Conservation (phyloP, 2,329 filamentous ascomycete genomes). For the Colletotrichum sp. region DNA sequence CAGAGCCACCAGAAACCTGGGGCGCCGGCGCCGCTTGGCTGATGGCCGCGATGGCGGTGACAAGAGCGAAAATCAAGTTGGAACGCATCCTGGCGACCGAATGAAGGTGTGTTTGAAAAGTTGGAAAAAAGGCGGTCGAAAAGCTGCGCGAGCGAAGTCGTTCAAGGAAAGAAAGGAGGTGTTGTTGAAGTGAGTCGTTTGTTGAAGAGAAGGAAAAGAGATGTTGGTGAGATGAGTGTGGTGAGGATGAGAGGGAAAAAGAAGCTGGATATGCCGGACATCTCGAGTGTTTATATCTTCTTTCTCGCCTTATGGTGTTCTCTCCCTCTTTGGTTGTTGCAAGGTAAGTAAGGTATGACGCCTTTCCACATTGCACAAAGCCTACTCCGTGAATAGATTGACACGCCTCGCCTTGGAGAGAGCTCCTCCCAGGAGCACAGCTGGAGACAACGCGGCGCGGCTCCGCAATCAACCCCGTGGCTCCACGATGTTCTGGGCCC, state of each 20-base stretch:
- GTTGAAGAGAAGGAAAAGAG: slow-evolving; percentile 6
- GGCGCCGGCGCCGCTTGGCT: slow-evolving; percentile 15
- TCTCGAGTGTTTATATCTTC: slow-evolving; percentile 4
- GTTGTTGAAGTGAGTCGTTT: not conserved
- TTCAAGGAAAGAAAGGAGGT: not conserved
- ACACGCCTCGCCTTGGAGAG: not conserved
- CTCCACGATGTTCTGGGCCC: not conserved
- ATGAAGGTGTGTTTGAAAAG: not conserved
- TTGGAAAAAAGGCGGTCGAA: not conserved
- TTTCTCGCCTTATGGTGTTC: not conserved
- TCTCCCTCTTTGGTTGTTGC: not conserved
- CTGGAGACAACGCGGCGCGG: not conserved
- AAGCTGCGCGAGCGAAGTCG: not conserved
- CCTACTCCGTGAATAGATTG: not conserved
- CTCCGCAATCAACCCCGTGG: slow-evolving; percentile 2
- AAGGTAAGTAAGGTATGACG: not conserved
- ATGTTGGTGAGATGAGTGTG: not conserved
- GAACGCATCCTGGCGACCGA: slow-evolving; percentile 13
- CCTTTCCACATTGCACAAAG: not conserved
- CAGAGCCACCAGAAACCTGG: not conserved
- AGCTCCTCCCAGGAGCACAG: not conserved
- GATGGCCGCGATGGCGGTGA: slow-evolving; percentile 12
- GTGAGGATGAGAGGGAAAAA: not conserved
- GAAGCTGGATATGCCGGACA: not conserved
- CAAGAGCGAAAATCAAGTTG: slow-evolving; percentile 13